These are phyloP conservation scores for Backusella morwellensis DNA, from an alignment of 192 early-diverging fungal genomes.

Conservation along the genomic window DNA sequence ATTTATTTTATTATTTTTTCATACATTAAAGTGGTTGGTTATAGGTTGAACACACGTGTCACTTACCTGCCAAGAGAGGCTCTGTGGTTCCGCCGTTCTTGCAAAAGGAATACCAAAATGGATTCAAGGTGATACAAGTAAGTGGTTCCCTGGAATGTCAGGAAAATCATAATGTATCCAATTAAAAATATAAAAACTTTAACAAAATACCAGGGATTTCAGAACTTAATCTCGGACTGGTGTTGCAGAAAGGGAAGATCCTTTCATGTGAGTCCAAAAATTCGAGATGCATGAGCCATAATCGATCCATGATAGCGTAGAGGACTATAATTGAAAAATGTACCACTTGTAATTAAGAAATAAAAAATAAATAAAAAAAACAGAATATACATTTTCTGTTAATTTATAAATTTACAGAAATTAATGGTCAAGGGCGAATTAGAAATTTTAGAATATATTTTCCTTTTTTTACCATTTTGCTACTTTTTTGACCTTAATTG, in stretches of 20 bases:
- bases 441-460: background rate
- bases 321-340: background rate
- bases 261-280: background rate
- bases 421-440: background rate
- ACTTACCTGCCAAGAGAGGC: background rate
- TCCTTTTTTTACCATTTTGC: background rate
- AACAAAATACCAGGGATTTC: background rate
- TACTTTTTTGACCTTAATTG: background rate
- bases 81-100: background rate
- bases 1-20: background rate
- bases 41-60: background rate
- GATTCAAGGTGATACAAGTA: background rate
- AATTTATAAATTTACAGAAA: slow-evolving; percentile 7
- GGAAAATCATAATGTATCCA: background rate
- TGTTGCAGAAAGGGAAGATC: background rate
- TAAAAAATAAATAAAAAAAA: background rate
- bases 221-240: background rate
- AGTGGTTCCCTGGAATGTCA: background rate
- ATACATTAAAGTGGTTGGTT: background rate
- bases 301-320: background rate
- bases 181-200: background rate
- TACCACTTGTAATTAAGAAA: background rate
- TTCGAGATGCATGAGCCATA: background rate
- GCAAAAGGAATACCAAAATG: background rate
- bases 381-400: slow-evolving; percentile 1